A percentile compares a stretch with the other conserved stretches of the same genome.
Conservation (phyloP, 345 rosid species). For the Trapa bicornis region DNA sequence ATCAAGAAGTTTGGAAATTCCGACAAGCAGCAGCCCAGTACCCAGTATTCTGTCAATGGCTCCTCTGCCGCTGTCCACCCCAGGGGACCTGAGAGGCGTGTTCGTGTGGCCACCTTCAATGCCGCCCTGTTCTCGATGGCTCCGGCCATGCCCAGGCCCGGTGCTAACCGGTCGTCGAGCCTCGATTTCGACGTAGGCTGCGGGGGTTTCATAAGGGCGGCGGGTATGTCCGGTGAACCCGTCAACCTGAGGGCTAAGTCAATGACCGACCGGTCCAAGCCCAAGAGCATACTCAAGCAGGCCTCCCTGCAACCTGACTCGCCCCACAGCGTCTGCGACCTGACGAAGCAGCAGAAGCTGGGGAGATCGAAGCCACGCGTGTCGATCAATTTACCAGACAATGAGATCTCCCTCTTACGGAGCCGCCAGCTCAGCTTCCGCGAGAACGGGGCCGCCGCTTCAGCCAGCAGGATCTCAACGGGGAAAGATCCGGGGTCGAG, state of each 20-base stretch:
- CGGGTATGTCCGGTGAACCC: not conserved
- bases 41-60: slow-evolving; percentile 11
- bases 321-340: slow-evolving; percentile 15
- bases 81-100: slow-evolving; percentile 22
- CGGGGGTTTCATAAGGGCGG: not conserved
- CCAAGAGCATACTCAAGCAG: slow-evolving; percentile 73
- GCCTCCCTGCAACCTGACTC: slow-evolving; percentile 46
- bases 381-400: slow-evolving; percentile 84
- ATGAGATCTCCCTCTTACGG: slow-evolving; percentile 63
- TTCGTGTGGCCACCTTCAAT: slow-evolving; percentile 74
- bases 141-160: slow-evolving; percentile 51
- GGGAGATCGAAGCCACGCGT: slow-evolving; percentile 75
- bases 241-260: slow-evolving; percentile 34
- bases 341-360: slow-evolving; percentile 38
- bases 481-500: slow-evolving; percentile 14
- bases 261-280: slow-evolving; percentile 50
- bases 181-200: slow-evolving; percentile 18
- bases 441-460: slow-evolving; percentile 20
- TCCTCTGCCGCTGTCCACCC: slow-evolving; percentile 30
- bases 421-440: slow-evolving; percentile 46
- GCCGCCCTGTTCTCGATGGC: slow-evolving; percentile 95
- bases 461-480: slow-evolving; percentile 5
- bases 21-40: slow-evolving; percentile 6
- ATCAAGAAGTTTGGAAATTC: slow-evolving; percentile 31
- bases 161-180: slow-evolving; percentile 14